Evolutionary conservation across 306 rosid genomes (phyloP), one percentile per base, ranked within the genome.

Genomic region (Ormosia emarginata): DNA sequence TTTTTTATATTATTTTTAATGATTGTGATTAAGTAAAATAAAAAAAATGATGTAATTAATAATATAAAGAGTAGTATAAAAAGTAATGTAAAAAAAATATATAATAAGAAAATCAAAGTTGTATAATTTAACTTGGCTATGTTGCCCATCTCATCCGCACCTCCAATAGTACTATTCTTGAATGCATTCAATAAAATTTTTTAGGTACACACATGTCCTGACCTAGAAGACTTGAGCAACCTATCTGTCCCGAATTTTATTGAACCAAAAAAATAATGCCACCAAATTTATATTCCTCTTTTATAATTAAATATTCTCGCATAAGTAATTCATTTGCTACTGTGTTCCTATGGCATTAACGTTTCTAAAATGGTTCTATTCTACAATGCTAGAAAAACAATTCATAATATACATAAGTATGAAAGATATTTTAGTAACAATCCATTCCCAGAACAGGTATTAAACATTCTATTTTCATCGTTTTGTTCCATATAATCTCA

Each of bases 81-180:
- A n/a, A n/a, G n/a, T n/a, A n/a, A n/a, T n/a, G n/a, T n/a, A n/a
- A n/a, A n/a, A n/a, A n/a, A n/a, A n/a, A n/a, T n/a, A n/a, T n/a
- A n/a, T n/a, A n/a, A n/a, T n/a, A n/a, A n/a, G n/a, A n/a, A n/a
- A n/a, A n/a, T n/a, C n/a, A n/a, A n/a, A n/a, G n/a, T n/a, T n/a
- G n/a, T n/a, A n/a, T n/a, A n/a, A 69, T 43, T 33, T 57, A 44
- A 79, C 58, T 13, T 68, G 24, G 8, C 64, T 50, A 63, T 40
- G 3, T 55, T 29, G 69, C 11, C 55, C 47, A 57, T 44, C 5
- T 58, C 78, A 57, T 69, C 77, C 37, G 4, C 70, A 9, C 47
- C 64, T 44, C 17, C 39, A 79, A 34, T n/a, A 79, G 78, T 71
- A 61, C 69, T 47, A 71, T 33, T 18, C 84, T 59, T 24, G 34